These are phyloP conservation scores for Hanseniaspora jakobsenii DNA, from an alignment of 805 yeast species.

Conservation along the genomic window DNA sequence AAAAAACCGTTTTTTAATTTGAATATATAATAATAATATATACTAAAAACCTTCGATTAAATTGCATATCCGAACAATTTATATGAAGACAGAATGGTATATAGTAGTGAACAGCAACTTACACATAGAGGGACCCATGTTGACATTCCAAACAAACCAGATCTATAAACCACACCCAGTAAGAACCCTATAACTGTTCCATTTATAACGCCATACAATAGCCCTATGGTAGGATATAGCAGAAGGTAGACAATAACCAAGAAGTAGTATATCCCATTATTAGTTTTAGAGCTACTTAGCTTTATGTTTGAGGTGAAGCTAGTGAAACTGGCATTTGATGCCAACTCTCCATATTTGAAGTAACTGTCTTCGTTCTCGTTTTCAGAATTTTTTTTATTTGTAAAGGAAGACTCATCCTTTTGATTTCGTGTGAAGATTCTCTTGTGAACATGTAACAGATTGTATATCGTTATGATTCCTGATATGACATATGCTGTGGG, in stretches of 20 bases:
- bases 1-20: background rate
- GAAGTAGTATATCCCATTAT: conserved; percentile 9
- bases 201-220: conserved; percentile 50
- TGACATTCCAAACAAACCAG: conserved; percentile 77
- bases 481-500: conserved; percentile 50
- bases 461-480: conserved; percentile 33
- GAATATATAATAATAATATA: background rate
- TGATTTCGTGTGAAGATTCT: conserved; percentile 29
- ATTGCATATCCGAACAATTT: conserved; percentile 31
- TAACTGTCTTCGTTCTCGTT: too few species aligned
- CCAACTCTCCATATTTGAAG: conserved; percentile 21
- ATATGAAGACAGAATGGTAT: conserved; percentile 52
- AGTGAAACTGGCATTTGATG: background rate
- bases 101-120: conserved; percentile 38
- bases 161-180: conserved; percentile 58
- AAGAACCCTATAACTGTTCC: conserved; percentile 73
- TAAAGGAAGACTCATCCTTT: conserved; percentile 28
- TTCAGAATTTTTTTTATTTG: conserved; percentile 34
- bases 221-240: conserved; percentile 42
- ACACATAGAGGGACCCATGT: conserved; percentile 91
- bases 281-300: conserved; percentile 8
- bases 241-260: conserved; percentile 21
- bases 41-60: conserved; percentile 21
- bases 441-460: conserved; percentile 10
- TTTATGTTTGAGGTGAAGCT: background rate